Base-by-base conservation (phyloP, 495 filamentous ascomycete genomes). In the Podospora pseudoanserina region DNA sequence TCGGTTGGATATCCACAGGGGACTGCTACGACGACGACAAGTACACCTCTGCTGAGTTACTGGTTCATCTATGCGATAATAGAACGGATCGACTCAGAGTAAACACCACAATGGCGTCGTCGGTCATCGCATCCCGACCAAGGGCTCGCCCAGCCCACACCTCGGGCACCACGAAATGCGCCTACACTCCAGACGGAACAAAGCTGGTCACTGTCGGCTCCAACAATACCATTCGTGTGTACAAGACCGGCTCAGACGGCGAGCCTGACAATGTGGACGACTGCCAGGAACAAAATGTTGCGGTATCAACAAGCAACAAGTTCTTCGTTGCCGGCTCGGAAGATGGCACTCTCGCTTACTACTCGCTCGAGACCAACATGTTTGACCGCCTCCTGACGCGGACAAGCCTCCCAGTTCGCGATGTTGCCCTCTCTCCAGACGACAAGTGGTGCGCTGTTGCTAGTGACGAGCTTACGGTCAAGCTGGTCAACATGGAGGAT, bases 381-480 rank as follows among this genome's bases (percentile, higher is more conserved):
- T 90, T 94, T 78, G 89, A 93, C 54, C 87, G 88, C 69, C 88
- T 95, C 64, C 86, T 98, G 53, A 86, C 93, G 2, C 90, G 95
- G 56, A 92, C 87, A 68, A 87, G 92, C 16, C 82, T 99, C 9
- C 90, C 95, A 7, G 86, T 97, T 16, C 85, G 95, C 74, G 93
- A 97, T 74, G 84, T 99, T 67, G 90, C 90, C 1, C 79, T 98
- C 18, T 94, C 92, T 4, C 88, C 87, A 6, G 92, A 99, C 77
- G 86, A 86, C 0, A 86, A 90, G 74, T 98, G 93, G 96, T 90
- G 86, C 61, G 95, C 95, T 53, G 91, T 98, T n/a, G 91, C 96
- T 34, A 97, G 94, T 86, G 96, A 99, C 79, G 95, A 99, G 75
- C 83, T 96, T 44, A 90, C 88, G 0, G 92, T 97, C 49, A 96